Conservation (phyloP, 148 eudicot genomes). For the Diospyros lotus region DNA sequence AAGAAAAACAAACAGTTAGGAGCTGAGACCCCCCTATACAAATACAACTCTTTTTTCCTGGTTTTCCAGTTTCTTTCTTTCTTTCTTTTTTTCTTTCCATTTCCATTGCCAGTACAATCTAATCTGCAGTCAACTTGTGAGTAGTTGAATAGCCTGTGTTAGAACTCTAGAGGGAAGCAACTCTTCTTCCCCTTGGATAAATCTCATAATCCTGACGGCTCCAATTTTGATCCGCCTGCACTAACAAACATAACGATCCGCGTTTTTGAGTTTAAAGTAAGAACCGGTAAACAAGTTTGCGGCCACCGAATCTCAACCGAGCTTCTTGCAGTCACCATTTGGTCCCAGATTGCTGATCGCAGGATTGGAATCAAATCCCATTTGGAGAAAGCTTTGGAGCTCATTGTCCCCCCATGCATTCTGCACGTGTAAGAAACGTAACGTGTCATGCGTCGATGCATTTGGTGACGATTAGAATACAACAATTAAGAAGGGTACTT, state of each 20-base stretch:
- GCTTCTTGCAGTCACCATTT: slow-evolving; percentile 45
- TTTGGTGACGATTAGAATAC: background rate
- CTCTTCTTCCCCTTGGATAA: background rate
- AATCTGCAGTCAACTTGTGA: slow-evolving; percentile 30
- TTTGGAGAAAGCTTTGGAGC: slow-evolving; percentile 77
- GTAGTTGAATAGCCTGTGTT: slow-evolving; percentile 23
- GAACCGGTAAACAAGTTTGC: background rate
- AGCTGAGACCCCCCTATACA: slow-evolving; percentile 34
- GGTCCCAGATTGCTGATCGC: slow-evolving; percentile 57
- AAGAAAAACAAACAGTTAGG: slow-evolving; percentile 68
- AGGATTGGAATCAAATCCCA: slow-evolving; percentile 70
- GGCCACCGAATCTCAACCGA: background rate
- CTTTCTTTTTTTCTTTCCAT: background rate
- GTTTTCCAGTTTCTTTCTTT: slow-evolving; percentile 14
- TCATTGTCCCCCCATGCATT: slow-evolving; percentile 84
- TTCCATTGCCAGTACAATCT: slow-evolving; percentile 14
- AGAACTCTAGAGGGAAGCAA: slow-evolving; percentile 3
- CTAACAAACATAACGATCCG: background rate
- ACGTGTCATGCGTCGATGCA: background rate
- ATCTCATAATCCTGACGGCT: slow-evolving; percentile 39
- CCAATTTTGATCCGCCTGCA: slow-evolving; percentile 62
- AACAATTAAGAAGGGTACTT: background rate
- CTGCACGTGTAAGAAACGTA: slow-evolving; percentile 26
- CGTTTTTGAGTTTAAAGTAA: background rate
- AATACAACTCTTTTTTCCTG: slow-evolving; percentile 42